These are phyloP conservation scores for Apocynum venetum DNA, from an alignment of 257 asterid genomes.

Conservation along the genomic window DNA sequence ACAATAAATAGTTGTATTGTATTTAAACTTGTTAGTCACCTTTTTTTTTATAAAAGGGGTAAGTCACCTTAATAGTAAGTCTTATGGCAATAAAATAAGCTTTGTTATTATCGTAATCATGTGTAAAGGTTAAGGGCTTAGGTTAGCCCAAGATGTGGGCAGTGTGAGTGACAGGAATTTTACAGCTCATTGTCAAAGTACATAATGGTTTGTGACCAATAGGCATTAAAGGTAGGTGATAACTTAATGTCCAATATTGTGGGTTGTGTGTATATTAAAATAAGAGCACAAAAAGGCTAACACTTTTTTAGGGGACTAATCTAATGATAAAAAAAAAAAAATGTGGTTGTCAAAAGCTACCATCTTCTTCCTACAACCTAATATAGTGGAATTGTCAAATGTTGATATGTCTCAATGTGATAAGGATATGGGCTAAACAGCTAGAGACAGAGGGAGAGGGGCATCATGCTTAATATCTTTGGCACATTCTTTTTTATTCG, in stretches of 20 bases:
- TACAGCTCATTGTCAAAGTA: conserved; percentile 37
- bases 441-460: not conserved
- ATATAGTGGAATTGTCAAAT: conserved; percentile 1
- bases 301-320: not conserved
- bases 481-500: not conserved
- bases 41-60: too few relatives aligned
- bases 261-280: not conserved
- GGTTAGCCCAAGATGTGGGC: not conserved
- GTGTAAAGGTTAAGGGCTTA: too few relatives aligned
- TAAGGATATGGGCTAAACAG: not conserved
- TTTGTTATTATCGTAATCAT: too few relatives aligned
- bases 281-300: not conserved
- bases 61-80: too few relatives aligned
- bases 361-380: not conserved
- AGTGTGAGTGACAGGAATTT: conserved; percentile 14
- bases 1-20: too few relatives aligned
- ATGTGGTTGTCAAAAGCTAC: not conserved
- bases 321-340: not conserved
- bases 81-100: too few relatives aligned
- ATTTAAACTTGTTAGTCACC: too few relatives aligned
- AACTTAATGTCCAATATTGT: not conserved
- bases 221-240: not conserved
- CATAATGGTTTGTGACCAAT: conserved; percentile 4
- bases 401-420: not conserved
- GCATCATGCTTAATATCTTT: not conserved